Base-by-base conservation (phyloP, 257 asterid species). In the Fraxinus anomala region DNA sequence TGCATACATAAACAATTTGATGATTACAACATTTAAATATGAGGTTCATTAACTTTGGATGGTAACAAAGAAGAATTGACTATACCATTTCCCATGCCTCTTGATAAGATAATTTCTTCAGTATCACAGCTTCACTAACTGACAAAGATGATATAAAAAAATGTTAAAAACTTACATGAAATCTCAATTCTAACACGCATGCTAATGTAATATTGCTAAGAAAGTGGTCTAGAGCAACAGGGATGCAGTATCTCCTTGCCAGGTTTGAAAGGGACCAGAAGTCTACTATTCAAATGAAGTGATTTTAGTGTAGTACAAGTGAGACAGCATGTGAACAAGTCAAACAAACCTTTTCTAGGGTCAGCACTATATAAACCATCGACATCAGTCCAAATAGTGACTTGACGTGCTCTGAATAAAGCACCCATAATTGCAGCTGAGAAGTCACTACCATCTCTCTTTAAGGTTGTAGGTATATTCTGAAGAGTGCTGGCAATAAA, bases 71-170 rank as follows among this genome's bases (percentile, higher is more conserved):
- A 83, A 77, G 70, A 73, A 74, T 71, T 12, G 81, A 71, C 51
- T 47, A 70, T 84, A 95, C 98, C 99, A 95, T 95, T 89, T 95
- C 99, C 99, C 99, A 95, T 44, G 99, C 99, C 87, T 95, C 98
- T 90, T 95, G 99, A 85, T 95, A 95, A 16, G 99, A 91, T 76
- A 93, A 84, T 36, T 81, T 87, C 89, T 89, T 86, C 91, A 95
- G 83, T 82, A 95, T 91, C 82, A 95, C 99, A 75, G 99, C 99
- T 87, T 95, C 99, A 56, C 96, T 93, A 73, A 95, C 99, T 95
- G 92, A 74, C 77, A 85, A 68, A 42, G 51, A 42, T 42, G 16
- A 12, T 42, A 0, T 42, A 42, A 42, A 42, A 40, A 68, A 59
- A 63, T 66, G 30, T 69, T 44, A 73, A 44, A 26, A 36, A 66